phyloP scores from a whole-genome alignment of 306 rosid genomes.

The Pachyrhizus erosus region DNA sequence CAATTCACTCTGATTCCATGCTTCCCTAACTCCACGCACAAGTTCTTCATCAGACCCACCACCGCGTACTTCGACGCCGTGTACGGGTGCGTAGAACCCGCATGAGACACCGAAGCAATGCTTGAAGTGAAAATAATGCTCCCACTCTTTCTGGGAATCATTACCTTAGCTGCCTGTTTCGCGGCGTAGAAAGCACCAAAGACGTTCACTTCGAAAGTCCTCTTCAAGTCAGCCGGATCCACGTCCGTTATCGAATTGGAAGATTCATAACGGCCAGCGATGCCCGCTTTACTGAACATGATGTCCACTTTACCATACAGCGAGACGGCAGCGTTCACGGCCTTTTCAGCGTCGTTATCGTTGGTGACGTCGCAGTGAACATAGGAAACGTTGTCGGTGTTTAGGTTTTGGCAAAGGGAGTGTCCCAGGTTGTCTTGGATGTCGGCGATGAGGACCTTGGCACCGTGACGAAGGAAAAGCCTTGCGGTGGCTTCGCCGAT shows the following conservation, averaged over 20 bases:
- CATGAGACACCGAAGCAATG: constrained; percentile 39
- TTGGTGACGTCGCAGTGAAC: constrained; percentile 59
- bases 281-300: constrained; percentile 65
- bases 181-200: constrained; percentile 59
- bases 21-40: constrained; percentile 66
- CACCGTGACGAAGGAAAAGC: constrained; percentile 58
- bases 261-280: constrained; percentile 19
- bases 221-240: constrained; percentile 40
- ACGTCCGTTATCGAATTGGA: constrained; percentile 46
- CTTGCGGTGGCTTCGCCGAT: constrained; percentile 61
- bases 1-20: constrained; percentile 68
- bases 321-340: constrained; percentile 45
- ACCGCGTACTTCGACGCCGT: constrained; percentile 63
- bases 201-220: constrained; percentile 60
- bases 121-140: constrained; percentile 62
- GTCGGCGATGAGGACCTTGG: constrained; percentile 62
- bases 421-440: constrained; percentile 62
- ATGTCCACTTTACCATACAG: constrained; percentile 59
- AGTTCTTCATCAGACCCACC: constrained; percentile 63
- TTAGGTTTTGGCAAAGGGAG: constrained; percentile 46
- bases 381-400: constrained; percentile 30
- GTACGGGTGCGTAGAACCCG: constrained; percentile 49
- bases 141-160: constrained; percentile 58
- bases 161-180: constrained; percentile 61
- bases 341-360: constrained; percentile 48